phyloP scores from a whole-genome alignment of 2,329 filamentous ascomycete species.

The Lachnellula occidentalis region DNA sequence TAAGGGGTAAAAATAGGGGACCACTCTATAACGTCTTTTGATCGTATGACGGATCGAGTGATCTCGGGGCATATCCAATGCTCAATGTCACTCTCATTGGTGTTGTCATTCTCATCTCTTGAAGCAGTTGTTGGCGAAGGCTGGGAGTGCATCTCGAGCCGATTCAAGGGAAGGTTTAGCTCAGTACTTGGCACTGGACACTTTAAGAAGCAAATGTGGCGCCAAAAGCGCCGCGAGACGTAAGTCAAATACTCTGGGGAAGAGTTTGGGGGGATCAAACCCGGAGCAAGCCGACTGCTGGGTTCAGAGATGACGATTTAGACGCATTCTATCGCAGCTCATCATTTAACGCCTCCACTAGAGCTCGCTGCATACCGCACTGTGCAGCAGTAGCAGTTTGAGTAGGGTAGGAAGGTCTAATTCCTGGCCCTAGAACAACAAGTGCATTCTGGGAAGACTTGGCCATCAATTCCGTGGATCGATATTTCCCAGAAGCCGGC shows the following conservation, averaged over 20 bases:
- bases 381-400: conserved; percentile 63
- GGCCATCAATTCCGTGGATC: conserved; percentile 67
- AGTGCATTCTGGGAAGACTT: conserved; percentile 66
- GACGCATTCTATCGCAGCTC: conserved; percentile 66
- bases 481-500: conserved; percentile 64
- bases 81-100: conserved; percentile 67
- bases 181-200: conserved; percentile 67
- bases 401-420: conserved; percentile 63
- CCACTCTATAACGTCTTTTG: conserved; percentile 63
- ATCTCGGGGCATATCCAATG: conserved; percentile 72
- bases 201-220: conserved; percentile 73
- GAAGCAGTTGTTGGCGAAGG: conserved; percentile 74
- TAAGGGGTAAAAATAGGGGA: conserved; percentile 67
- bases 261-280: conserved; percentile 27
- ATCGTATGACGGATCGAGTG: conserved; percentile 59
- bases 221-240: conserved; percentile 52
- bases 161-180: conserved; percentile 67
- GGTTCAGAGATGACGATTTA: conserved; percentile 68
- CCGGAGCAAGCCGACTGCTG: conserved; percentile 62
- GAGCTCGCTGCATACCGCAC: conserved; percentile 65
- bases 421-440: conserved; percentile 49
- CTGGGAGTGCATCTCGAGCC: conserved; percentile 63
- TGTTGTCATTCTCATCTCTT: conserved; percentile 64
- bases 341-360: conserved; percentile 74
- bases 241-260: conserved; percentile 2